These are phyloP conservation scores for Plasmodium cynomolgi DNA, from an alignment of 169 alveolate genomes.

Conservation along the genomic window DNA sequence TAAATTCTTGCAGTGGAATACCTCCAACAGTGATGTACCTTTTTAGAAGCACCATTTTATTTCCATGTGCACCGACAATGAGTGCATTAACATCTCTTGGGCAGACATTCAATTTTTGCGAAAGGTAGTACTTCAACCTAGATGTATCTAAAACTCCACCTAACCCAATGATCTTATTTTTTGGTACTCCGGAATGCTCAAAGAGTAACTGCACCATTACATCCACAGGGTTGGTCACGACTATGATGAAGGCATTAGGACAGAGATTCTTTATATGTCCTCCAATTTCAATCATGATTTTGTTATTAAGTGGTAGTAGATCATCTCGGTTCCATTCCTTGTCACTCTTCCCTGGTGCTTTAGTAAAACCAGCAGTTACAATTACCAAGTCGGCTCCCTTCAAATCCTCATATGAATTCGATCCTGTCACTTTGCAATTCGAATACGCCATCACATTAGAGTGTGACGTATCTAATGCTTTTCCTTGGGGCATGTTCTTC, in stretches of 20 bases:
- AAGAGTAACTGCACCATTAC: slow-evolving; percentile 86
- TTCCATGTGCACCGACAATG: slow-evolving; percentile 92
- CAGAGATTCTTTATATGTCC: slow-evolving; percentile 88
- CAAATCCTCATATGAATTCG: slow-evolving; percentile 79
- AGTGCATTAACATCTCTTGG: slow-evolving; percentile 88
- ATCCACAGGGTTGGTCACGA: slow-evolving; percentile 91
- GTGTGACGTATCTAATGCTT: slow-evolving; percentile 86
- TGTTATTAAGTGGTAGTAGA: slow-evolving; percentile 85
- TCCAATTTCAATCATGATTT: slow-evolving; percentile 86
- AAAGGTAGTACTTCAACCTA: slow-evolving; percentile 84
- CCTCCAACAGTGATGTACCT: slow-evolving; percentile 84
- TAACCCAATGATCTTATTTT: slow-evolving; percentile 89
- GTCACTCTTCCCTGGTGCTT: slow-evolving; percentile 80
- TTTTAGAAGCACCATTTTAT: slow-evolving; percentile 80
- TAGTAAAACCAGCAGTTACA: slow-evolving; percentile 89
- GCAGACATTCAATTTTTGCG: slow-evolving; percentile 84
- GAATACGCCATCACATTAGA: slow-evolving; percentile 82
- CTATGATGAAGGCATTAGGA: slow-evolving; percentile 88
- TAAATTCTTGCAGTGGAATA: slow-evolving; percentile 77
- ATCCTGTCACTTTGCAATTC: slow-evolving; percentile 79
- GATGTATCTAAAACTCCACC: slow-evolving; percentile 90
- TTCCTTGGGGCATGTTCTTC: slow-evolving; percentile 88
- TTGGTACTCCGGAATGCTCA: slow-evolving; percentile 88
- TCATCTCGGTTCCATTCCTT: slow-evolving; percentile 91
- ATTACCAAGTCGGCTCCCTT: slow-evolving; percentile 88